These are phyloP conservation scores for Hypseocharis bilobata DNA, from an alignment of 441 rosid species.

Conservation along the genomic window DNA sequence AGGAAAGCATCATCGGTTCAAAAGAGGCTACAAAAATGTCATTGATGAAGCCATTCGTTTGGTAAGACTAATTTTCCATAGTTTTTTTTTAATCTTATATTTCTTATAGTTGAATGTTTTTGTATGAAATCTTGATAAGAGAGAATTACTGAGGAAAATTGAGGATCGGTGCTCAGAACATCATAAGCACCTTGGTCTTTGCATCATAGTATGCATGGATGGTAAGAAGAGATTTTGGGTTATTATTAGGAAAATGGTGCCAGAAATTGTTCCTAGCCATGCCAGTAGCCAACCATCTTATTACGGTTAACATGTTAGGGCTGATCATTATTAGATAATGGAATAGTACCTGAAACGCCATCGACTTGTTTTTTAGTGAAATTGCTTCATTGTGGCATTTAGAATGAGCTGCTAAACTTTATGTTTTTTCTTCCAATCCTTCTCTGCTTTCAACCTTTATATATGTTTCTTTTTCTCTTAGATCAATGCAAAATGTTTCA, in stretches of 20 bases:
- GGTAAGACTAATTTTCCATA: constrained; percentile 38
- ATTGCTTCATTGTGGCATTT: neutral
- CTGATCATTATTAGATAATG: neutral
- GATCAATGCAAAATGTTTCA: neutral
- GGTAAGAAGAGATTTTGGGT: neutral
- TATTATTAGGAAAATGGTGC: neutral
- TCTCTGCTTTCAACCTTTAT: neutral
- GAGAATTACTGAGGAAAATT: neutral
- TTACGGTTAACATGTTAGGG: neutral
- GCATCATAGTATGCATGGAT: neutral
- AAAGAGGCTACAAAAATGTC: constrained; percentile 92
- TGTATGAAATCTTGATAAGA: neutral
- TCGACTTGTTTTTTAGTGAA: neutral
- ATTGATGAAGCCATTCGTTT: constrained; percentile 89
- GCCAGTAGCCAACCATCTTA: neutral
- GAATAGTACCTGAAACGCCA: too few relatives aligned
- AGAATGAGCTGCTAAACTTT: neutral
- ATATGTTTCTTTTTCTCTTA: neutral
- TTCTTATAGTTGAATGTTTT: neutral
- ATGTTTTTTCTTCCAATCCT: too few relatives aligned
- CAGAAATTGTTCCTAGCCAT: neutral
- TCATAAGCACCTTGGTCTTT: neutral
- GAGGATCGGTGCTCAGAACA: neutral
- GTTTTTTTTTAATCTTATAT: neutral
- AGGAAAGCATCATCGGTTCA: constrained; percentile 92